Conservation (phyloP, 129 eudicot species). For the Kitagawia praeruptora region DNA sequence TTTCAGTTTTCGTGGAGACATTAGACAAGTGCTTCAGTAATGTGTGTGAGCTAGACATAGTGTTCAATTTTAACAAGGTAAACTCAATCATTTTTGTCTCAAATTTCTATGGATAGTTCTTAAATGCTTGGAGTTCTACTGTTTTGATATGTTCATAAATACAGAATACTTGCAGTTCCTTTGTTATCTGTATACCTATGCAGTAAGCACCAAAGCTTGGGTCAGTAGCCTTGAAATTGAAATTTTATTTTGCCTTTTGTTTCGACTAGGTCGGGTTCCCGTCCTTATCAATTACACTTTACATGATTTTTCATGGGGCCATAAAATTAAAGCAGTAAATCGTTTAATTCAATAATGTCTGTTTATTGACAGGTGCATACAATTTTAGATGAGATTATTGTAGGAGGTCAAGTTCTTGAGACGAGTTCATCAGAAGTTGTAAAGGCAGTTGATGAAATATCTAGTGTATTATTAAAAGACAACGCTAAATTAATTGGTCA, state of each 20-base stretch:
- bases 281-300: not conserved
- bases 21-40: conserved; percentile 81
- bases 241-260: not conserved
- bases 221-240: not conserved
- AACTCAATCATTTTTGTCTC: conserved; percentile 3
- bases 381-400: conserved; percentile 73
- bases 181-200: not conserved
- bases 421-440: conserved; percentile 69
- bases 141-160: not conserved
- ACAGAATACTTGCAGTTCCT: not conserved
- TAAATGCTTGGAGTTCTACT: not conserved
- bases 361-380: conserved; percentile 60
- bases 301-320: not conserved
- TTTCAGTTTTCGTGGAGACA: conserved; percentile 88
- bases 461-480: not conserved
- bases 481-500: too few species aligned
- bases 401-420: conserved; percentile 93
- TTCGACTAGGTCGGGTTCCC: not conserved
- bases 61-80: conserved; percentile 83
- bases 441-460: conserved; percentile 62
- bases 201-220: not conserved
- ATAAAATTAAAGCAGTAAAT: not conserved
- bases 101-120: not conserved
- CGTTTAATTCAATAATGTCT: conserved; percentile 1
- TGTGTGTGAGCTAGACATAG: conserved; percentile 83